Conservation (phyloP, 768 basidiomycete genomes). For the Sarcodon aspratus region DNA sequence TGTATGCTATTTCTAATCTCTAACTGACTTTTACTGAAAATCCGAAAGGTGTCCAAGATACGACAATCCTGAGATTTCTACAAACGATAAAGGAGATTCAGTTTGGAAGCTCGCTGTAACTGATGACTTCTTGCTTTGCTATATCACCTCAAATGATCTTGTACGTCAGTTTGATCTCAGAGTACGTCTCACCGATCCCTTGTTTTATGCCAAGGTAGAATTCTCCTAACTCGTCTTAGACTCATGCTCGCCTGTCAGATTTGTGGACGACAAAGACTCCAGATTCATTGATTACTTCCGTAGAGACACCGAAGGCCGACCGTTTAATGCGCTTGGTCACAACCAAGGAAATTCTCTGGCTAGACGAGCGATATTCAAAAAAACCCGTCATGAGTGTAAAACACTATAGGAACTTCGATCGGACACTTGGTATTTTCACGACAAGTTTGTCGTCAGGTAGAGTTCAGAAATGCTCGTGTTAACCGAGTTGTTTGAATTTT, state of each 20-base stretch:
- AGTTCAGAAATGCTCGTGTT: not conserved
- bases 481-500: not conserved
- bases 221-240: conserved; percentile 16
- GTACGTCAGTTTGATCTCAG: conserved; percentile 42
- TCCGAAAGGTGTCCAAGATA: not conserved
- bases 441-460: conserved; percentile 22
- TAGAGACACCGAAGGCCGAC: conserved; percentile 32
- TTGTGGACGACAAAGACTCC: conserved; percentile 24
- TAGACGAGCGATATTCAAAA: conserved; percentile 48
- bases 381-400: conserved; percentile 50
- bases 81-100: conserved; percentile 10
- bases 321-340: conserved; percentile 43
- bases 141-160: conserved; percentile 33
- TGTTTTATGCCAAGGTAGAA: conserved; percentile 1
- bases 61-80: conserved; percentile 2
- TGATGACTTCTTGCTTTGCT: conserved; percentile 22
- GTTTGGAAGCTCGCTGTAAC: conserved; percentile 46
- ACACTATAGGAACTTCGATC: conserved; percentile 52
- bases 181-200: conserved; percentile 25
- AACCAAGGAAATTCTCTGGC: conserved; percentile 55
- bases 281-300: conserved; percentile 37
- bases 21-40: not conserved
- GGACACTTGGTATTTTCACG: conserved; percentile 36
- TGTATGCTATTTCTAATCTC: not conserved
- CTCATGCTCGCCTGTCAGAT: conserved; percentile 11